phyloP scores from a whole-genome alignment of 176 grass and related monocot species.

The Panicum miliaceum region DNA sequence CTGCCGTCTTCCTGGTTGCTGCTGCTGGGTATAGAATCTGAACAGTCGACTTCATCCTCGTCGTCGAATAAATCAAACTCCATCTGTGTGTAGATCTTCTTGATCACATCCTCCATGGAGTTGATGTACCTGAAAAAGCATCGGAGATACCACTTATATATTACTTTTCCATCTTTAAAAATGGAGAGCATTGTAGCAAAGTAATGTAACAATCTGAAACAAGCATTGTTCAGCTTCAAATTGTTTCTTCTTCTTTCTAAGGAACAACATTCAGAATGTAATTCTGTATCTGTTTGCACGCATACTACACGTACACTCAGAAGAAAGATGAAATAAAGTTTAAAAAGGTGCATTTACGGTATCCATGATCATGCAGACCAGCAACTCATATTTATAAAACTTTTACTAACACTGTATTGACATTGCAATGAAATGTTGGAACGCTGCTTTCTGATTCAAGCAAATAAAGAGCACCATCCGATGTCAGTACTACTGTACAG shows the following conservation, averaged over 20 bases:
- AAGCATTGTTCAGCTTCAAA: not conserved
- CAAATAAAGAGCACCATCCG: not conserved
- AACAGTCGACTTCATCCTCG: constrained; percentile 50
- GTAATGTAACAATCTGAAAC: not conserved
- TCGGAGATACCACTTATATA: not conserved
- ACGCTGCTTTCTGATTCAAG: not conserved
- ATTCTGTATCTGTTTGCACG: not conserved
- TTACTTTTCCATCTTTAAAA: not conserved
- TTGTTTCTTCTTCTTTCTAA: not conserved
- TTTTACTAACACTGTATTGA: not conserved
- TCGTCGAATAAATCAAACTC: constrained; percentile 90
- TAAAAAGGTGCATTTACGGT: not conserved
- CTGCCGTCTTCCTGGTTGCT: constrained; percentile 56
- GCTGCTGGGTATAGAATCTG: constrained; percentile 74
- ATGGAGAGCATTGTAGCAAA: not conserved
- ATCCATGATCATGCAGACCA: constrained; percentile 4
- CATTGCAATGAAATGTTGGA: not conserved
- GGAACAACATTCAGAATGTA: constrained; percentile 3
- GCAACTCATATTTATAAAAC: constrained; percentile 21
- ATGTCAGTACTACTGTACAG: not conserved
- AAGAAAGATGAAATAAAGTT: not conserved
- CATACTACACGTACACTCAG: constrained; percentile 6
- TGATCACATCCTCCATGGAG: constrained; percentile 64
- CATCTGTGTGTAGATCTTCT: constrained; percentile 85
- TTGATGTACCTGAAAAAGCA: constrained; percentile 63